These are phyloP conservation scores for Fusarium sp. DNA, from an alignment of 2,329 filamentous ascomycete species.

Conservation along the genomic window DNA sequence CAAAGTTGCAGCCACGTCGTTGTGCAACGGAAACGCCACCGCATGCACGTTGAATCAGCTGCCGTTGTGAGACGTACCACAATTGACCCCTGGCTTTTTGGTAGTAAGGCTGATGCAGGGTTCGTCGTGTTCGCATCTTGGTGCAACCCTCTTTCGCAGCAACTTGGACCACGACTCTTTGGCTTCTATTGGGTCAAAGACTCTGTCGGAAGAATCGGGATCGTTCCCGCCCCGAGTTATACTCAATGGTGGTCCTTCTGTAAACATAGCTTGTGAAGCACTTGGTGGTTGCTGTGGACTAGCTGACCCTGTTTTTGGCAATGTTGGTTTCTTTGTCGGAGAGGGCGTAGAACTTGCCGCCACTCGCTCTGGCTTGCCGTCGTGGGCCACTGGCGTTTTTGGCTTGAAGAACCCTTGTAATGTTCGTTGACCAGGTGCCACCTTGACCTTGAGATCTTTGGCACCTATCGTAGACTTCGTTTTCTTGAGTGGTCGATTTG, in stretches of 20 bases:
- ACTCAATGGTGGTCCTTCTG: constrained; percentile 2
- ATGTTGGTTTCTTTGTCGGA: constrained; percentile 29
- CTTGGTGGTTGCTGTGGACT: not conserved
- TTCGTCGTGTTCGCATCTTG: constrained; percentile 88
- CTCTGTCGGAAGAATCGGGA: constrained; percentile 50
- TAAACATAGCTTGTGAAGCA: not conserved
- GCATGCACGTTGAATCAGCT: constrained; percentile 10
- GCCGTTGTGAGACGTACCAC: constrained; percentile 58
- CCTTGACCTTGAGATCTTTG: constrained; percentile 50
- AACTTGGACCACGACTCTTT: constrained; percentile 90
- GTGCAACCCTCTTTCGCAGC: constrained; percentile 77
- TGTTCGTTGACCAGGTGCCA: constrained; percentile 60
- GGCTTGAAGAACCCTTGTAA: constrained; percentile 85
- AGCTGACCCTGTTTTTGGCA: not conserved
- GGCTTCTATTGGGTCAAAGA: constrained; percentile 75
- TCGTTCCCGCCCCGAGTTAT: constrained; percentile 4
- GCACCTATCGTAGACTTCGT: constrained; percentile 38
- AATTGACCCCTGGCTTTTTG: constrained; percentile 90
- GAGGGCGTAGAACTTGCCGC: constrained; percentile 19
- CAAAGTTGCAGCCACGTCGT: constrained; percentile 6
- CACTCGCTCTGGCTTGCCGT: constrained; percentile 5
- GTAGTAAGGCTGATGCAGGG: constrained; percentile 85
- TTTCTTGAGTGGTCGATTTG: constrained; percentile 40
- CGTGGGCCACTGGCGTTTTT: constrained; percentile 27
- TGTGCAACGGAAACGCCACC: constrained; percentile 22